Percentiles rank a stretch among this genome's conserved stretches.
Evolutionary conservation across 1,284 basidiomycete species (phyloP).

Genomic region (Cryptococcus sp.): DNA sequence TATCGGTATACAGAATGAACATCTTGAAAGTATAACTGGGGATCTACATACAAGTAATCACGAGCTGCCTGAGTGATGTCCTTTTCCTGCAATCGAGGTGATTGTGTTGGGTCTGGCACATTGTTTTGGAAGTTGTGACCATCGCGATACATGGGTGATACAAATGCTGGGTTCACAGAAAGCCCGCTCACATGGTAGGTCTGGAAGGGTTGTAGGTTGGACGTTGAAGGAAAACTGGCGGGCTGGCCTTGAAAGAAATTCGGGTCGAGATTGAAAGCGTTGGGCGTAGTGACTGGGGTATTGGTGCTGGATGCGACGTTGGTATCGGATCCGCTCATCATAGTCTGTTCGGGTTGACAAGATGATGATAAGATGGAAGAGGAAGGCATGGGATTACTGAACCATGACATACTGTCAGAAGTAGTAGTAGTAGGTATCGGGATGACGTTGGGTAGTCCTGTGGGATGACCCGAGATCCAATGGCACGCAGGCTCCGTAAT

Average conservation of each 20-base stretch:
- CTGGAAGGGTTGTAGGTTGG: no score
- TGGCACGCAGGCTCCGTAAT: no score
- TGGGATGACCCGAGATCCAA: no score
- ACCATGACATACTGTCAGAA: slow-evolving; percentile 1
- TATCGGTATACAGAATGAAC: slow-evolving; percentile 1
- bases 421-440: background rate
- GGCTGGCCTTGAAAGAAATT: no score
- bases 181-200: no score
- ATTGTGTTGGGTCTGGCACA: background rate
- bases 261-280: no score
- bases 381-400: background rate
- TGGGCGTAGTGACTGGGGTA: background rate
- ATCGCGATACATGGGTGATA: no score
- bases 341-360: background rate
- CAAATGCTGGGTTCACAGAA: no score
- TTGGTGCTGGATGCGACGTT: background rate
- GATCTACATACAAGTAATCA: slow-evolving; percentile 22
- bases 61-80: slow-evolving; percentile 20
- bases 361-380: background rate
- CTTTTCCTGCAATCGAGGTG: slow-evolving; percentile 3
- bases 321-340: background rate
- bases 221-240: no score
- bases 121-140: background rate
- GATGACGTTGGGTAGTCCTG: no score
- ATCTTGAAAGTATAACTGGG: background rate